Evolutionary conservation across 2,329 filamentous ascomycete species (phyloP).

Genomic region (Septoria linicola): DNA sequence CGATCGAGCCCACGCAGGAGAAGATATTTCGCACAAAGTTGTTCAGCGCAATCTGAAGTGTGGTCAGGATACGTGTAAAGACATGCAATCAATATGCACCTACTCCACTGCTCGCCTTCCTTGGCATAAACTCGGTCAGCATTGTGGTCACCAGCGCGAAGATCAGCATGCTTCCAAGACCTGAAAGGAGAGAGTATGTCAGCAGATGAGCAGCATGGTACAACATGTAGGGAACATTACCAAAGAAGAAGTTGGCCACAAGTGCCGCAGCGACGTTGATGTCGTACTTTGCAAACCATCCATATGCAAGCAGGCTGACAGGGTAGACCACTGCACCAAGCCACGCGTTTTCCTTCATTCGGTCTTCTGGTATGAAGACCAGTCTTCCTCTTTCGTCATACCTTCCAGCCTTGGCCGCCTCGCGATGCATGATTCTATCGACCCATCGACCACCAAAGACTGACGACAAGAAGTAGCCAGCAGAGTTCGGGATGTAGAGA

Average conservation of each 20-base stretch:
- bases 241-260: constrained; percentile 56
- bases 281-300: constrained; percentile 67
- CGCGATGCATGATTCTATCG: constrained; percentile 75
- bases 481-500: constrained; percentile 71
- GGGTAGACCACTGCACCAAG: constrained; percentile 70
- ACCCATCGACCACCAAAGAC: constrained; percentile 74
- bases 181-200: not conserved
- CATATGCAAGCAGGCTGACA: constrained; percentile 69
- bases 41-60: constrained; percentile 64
- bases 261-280: constrained; percentile 43
- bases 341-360: constrained; percentile 81
- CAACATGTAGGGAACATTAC: constrained; percentile 43
- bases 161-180: constrained; percentile 69
- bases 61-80: not conserved
- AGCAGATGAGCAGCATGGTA: too few species aligned
- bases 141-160: constrained; percentile 74
- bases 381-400: constrained; percentile 67
- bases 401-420: constrained; percentile 66
- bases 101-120: constrained; percentile 62
- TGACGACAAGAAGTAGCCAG: constrained; percentile 70
- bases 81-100: not conserved
- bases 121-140: constrained; percentile 80
- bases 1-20: constrained; percentile 67
- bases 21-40: constrained; percentile 81
- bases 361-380: constrained; percentile 72